phyloP scores from a whole-genome alignment of 225 moss, liverwort and hornwort species.

The Polytrichum commune region DNA sequence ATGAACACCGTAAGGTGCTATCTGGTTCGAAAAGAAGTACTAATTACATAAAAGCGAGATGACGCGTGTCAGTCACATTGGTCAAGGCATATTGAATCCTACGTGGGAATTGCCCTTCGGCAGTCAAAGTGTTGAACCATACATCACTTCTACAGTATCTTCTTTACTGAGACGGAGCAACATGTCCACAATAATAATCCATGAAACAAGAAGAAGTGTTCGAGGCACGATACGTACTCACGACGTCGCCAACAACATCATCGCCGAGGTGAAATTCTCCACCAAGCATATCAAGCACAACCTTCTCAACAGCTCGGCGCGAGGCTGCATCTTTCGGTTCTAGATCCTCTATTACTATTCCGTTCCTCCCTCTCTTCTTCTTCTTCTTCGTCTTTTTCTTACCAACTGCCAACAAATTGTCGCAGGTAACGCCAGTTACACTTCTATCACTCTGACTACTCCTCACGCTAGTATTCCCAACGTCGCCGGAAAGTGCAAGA shows the following conservation, averaged over 20 bases:
- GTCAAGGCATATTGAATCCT: too few relatives aligned
- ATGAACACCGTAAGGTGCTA: too few relatives aligned
- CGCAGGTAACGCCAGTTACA: slow-evolving; percentile 1
- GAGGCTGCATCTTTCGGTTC: slow-evolving; percentile 23
- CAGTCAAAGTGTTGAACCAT: too few relatives aligned
- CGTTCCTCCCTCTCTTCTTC: slow-evolving; percentile 13
- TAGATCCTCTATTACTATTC: slow-evolving; percentile 3
- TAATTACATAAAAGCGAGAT: too few relatives aligned
- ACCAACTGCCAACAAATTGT: slow-evolving; percentile 8
- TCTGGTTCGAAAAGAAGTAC: too few relatives aligned
- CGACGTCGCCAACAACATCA: slow-evolving; percentile 52
- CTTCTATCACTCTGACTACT: neutral
- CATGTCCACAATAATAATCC: too few relatives aligned
- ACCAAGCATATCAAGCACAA: slow-evolving; percentile 47
- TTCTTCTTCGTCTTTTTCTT: slow-evolving; percentile 22
- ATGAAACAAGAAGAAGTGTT: too few relatives aligned
- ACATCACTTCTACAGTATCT: too few relatives aligned
- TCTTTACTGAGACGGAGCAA: too few relatives aligned
- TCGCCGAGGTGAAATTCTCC: slow-evolving; percentile 39
- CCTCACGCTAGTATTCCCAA: neutral
- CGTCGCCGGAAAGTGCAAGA: too few relatives aligned
- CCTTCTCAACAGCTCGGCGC: slow-evolving; percentile 41
- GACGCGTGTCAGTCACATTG: too few relatives aligned
- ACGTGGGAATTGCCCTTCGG: too few relatives aligned
- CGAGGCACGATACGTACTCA: slow-evolving; percentile 26